These are phyloP conservation scores for Mallotus repandus DNA, from an alignment of 441 rosid species.

Conservation along the genomic window DNA sequence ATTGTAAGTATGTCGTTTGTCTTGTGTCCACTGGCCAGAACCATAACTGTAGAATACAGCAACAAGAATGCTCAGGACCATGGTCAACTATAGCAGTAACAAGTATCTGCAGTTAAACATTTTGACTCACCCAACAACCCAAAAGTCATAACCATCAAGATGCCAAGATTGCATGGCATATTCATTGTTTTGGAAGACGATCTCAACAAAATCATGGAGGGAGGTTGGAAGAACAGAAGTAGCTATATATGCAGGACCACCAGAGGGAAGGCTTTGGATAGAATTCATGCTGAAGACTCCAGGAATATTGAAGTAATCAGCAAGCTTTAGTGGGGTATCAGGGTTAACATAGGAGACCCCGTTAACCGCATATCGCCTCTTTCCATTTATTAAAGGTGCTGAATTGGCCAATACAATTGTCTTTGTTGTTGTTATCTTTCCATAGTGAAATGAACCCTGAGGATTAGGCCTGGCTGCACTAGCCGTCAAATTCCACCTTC, in stretches of 20 bases:
- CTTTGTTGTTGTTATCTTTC: slow-evolving; percentile 56
- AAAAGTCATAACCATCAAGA: slow-evolving; percentile 92
- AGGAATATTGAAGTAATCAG: slow-evolving; percentile 67
- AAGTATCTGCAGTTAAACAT: background rate
- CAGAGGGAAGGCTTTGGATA: slow-evolving; percentile 52
- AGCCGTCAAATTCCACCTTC: slow-evolving; percentile 89
- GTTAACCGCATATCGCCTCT: slow-evolving; percentile 74
- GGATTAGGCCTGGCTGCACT: slow-evolving; percentile 96
- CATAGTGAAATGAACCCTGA: slow-evolving; percentile 91
- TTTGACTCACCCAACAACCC: slow-evolving; percentile 79
- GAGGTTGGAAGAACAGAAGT: slow-evolving; percentile 56
- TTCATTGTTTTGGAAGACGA: slow-evolving; percentile 81
- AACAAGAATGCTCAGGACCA: slow-evolving; percentile 12
- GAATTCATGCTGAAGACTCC: slow-evolving; percentile 65
- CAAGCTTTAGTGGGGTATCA: slow-evolving; percentile 89
- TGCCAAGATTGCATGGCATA: slow-evolving; percentile 86
- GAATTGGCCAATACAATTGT: slow-evolving; percentile 64
- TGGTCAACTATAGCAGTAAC: background rate
- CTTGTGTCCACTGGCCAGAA: slow-evolving; percentile 65
- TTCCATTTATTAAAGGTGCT: slow-evolving; percentile 69
- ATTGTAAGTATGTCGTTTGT: slow-evolving; percentile 62
- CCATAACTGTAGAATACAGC: slow-evolving; percentile 51
- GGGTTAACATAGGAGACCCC: slow-evolving; percentile 64
- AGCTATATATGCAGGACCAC: slow-evolving; percentile 43
- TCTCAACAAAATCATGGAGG: slow-evolving; percentile 72